Evolutionary conservation across 139 green algal genomes (phyloP).

Genomic region (Gonium pectorale): DNA sequence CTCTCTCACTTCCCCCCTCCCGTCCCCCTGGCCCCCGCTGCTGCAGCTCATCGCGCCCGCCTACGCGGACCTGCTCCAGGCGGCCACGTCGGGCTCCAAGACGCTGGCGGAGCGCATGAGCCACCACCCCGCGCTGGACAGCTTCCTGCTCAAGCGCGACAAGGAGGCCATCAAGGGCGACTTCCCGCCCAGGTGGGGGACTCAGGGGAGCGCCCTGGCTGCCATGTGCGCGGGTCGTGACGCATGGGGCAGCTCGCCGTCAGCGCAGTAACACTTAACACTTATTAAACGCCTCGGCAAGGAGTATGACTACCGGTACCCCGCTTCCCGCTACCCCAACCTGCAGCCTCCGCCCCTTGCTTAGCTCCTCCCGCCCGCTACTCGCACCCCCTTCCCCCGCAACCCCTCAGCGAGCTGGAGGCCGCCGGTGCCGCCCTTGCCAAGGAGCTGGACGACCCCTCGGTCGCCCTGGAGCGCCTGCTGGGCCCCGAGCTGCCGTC

Average conservation of each 20-base stretch:
- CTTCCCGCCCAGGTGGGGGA: too few relatives aligned
- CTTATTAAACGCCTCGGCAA: too few relatives aligned
- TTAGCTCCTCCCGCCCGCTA: too few relatives aligned
- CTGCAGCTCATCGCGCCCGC: conserved; percentile 48
- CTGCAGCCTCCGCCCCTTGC: too few relatives aligned
- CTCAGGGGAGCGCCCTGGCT: too few relatives aligned
- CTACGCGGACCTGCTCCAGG: conserved; percentile 61
- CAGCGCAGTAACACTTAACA: too few relatives aligned
- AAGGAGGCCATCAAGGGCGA: conserved; percentile 54
- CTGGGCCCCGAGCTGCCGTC: conserved; percentile 61
- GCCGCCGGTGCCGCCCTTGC: conserved; percentile 55
- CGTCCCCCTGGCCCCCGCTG: too few relatives aligned
- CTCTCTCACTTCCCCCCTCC: not conserved
- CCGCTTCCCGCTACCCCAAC: not conserved
- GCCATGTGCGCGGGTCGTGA: too few relatives aligned
- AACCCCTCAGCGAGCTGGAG: conserved; percentile 52
- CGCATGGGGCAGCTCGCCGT: too few relatives aligned
- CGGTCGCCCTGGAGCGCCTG: conserved; percentile 59
- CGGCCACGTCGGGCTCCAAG: conserved; percentile 54
- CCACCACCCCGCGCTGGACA: conserved; percentile 51
- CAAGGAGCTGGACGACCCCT: conserved; percentile 58
- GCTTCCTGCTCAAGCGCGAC: conserved; percentile 65
- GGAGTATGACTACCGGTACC: too few relatives aligned
- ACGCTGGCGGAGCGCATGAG: conserved; percentile 63
- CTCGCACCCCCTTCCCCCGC: too few relatives aligned